Evolutionary conservation across 75 land plant species (phyloP).

Genomic region (Chamaecyparis obtusa): DNA sequence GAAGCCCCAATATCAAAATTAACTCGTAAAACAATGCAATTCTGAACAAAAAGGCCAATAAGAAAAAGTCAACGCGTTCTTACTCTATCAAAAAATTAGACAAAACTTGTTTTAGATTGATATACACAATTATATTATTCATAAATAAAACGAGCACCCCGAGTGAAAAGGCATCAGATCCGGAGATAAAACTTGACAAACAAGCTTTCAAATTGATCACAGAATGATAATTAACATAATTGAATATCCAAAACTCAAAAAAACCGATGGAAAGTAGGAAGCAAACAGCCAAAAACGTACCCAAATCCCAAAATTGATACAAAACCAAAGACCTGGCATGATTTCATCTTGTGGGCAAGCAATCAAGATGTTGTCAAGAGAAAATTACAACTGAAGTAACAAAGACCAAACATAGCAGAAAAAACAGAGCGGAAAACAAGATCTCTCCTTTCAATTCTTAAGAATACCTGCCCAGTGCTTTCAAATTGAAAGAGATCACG

Average conservation of each 20-base stretch:
- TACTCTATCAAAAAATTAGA: not conserved
- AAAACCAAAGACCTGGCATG: not conserved
- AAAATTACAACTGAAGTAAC: not conserved
- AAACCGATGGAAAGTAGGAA: not conserved
- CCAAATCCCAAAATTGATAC: not conserved
- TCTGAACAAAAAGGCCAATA: not conserved
- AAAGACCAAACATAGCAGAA: not conserved
- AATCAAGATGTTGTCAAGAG: not conserved
- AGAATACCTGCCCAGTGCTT: conserved; percentile 66
- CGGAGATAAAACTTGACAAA: not conserved
- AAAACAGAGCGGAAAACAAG: not conserved
- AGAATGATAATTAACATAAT: not conserved
- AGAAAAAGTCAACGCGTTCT: not conserved
- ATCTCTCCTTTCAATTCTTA: not conserved
- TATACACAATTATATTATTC: not conserved
- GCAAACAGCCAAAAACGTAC: not conserved
- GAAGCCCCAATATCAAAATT: not conserved
- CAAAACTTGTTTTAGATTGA: not conserved
- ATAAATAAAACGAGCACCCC: not conserved
- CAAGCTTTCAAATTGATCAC: not conserved
- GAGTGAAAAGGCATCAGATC: not conserved
- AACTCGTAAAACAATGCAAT: not conserved
- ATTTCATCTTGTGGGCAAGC: not conserved
- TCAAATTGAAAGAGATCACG: conserved; percentile 81
- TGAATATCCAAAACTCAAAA: not conserved